Conservation (phyloP, 192 early-diverging fungal species). For the Backusella luteola region DNA sequence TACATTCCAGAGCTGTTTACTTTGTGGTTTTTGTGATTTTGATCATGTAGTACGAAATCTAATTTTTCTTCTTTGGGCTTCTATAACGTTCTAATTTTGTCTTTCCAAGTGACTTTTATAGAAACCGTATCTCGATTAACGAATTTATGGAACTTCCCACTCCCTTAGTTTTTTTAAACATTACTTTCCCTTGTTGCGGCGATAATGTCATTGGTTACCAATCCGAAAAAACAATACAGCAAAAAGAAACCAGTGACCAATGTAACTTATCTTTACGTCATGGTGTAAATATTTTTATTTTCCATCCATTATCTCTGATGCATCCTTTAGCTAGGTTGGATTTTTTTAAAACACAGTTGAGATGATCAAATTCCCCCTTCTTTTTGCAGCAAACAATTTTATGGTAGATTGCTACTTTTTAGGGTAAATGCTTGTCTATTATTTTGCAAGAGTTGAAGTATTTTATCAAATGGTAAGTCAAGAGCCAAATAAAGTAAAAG, state of each 20-base stretch:
- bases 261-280: not conserved
- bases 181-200: not conserved
- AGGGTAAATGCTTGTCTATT: not conserved
- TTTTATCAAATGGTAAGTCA: not conserved
- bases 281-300: not conserved
- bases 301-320: too few species aligned
- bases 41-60: not conserved
- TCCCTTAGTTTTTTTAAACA: not conserved
- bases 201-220: not conserved
- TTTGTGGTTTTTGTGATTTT: not conserved
- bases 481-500: not conserved
- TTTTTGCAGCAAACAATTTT: too few species aligned
- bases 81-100: not conserved
- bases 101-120: not conserved
- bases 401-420: not conserved
- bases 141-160: not conserved
- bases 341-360: too few species aligned
- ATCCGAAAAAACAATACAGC: not conserved
- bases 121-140: not conserved
- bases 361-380: too few species aligned
- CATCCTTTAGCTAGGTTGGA: too few species aligned
- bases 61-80: not conserved
- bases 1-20: not conserved
- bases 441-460: not conserved
- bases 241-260: not conserved